Base-by-base conservation (phyloP, 2,329 filamentous ascomycete genomes). In the Trichoderma breve region DNA sequence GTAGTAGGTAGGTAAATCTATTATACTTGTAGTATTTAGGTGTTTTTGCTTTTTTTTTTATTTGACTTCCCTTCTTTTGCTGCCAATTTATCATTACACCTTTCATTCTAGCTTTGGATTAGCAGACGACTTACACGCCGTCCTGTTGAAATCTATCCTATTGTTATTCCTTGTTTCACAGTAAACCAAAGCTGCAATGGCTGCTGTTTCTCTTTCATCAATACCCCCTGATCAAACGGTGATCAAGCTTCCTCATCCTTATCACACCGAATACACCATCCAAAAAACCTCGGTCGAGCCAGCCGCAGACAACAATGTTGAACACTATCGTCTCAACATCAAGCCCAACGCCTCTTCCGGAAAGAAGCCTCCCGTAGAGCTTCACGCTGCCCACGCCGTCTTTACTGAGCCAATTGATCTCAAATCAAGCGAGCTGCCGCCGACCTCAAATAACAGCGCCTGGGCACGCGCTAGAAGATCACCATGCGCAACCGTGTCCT, bases 401-500 rank as follows among this genome's bases (percentile, higher is more conserved):
- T 86, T 86, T 77, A 81, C 83, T 30, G 83, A 86, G 73, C 85
- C 84, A 43, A 75, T 81, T 43, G 80, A 83, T 74, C 83, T 86
- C 69, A 86, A 85, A 76, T 86, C 84, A 14, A 85, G 83, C 77
- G 84, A 86, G 75, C 80, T 85, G 18, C 85, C 85, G 4, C 77
- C 84, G 47, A 80, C 81, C 58, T 86, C 85, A 71, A 86, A 88
- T 79, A 89, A 89, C 79, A 86, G 85, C 60, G 80, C 85, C 63
- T 89, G 87, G 87, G 87, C 84, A 6, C 82, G 87, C n/a, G 84
- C 86, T n/a, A 81, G 86, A 43, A 84, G 87, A 72, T 86, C 85
- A 4, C 86, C 87, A 3, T 81, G 82, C 68, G 83, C 85, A 55
- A 79, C 79, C 6, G 76, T 86, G 61, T 76, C 78, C 65, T 88